phyloP scores from a whole-genome alignment of 768 basidiomycete genomes.

The Pleurotus pulmonarius region DNA sequence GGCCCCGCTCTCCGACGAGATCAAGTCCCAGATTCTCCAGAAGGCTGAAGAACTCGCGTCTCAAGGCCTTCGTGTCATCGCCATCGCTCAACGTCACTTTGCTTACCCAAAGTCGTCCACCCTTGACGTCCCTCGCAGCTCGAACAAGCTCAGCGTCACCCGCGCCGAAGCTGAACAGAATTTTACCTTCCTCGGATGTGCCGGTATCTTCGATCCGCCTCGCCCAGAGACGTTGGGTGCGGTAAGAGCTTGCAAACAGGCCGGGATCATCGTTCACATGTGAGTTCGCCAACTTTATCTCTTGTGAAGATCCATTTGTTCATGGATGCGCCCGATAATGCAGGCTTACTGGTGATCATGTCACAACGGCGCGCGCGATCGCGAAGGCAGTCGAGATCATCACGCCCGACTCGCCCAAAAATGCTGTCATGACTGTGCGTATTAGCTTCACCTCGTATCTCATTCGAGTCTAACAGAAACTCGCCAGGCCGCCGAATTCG shows the following conservation, averaged over 20 bases:
- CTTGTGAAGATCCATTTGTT: no score
- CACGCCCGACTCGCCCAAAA: conserved; percentile 32
- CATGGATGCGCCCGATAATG: neutral
- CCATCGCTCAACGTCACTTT: conserved; percentile 25
- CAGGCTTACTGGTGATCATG: conserved; percentile 53
- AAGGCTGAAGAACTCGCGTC: conserved; percentile 32
- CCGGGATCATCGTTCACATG: conserved; percentile 50
- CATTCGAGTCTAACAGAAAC: neutral
- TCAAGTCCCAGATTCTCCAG: conserved; percentile 15
- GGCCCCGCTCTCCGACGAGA: conserved; percentile 24
- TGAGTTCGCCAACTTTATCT: conserved; percentile 10
- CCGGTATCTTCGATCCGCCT: conserved; percentile 56
- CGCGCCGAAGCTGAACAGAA: conserved; percentile 44
- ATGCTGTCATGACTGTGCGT: conserved; percentile 33
- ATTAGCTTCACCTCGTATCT: neutral
- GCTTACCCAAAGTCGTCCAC: conserved; percentile 16
- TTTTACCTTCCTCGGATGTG: conserved; percentile 48
- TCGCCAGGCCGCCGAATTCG: conserved; percentile 42
- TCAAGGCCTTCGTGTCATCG: conserved; percentile 39
- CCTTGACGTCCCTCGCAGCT: conserved; percentile 9
- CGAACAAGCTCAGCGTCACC: neutral
- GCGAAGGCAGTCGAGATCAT: conserved; percentile 47
- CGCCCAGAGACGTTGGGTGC: conserved; percentile 50
- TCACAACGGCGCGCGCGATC: conserved; percentile 50
- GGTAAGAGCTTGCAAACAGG: conserved; percentile 45